Evolutionary conservation across 1,139 yeast species (phyloP), one percentile per base, ranked within the genome.

Genomic region (Zhuliangozyma blackwelliae): DNA sequence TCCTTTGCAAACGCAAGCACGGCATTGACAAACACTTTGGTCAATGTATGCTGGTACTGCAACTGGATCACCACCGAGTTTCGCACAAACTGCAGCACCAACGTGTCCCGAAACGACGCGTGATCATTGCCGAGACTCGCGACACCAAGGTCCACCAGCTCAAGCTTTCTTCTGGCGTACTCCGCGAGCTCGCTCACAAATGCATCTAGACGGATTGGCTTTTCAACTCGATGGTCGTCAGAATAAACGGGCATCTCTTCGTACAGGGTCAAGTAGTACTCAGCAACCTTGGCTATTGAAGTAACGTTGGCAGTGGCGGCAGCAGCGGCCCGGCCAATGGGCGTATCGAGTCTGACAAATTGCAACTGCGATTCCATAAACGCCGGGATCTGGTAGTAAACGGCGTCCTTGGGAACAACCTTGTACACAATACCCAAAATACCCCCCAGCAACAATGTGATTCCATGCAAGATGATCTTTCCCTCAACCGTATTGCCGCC

Each of bases 301-400:
- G 50, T 41, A 8, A 35, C 27, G 7, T 32, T 28, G 10, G 11
- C 10, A 16, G 16, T 16, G 4, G 16, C 4, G 16, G 16, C 16
- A 16, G 16, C 3, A 27, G 16, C 9, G 30, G 28, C 8, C 19
- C 5, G 5, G 8, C 32, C 35, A 11, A 45, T 34, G 7, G 43
- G 39, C 5, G 29, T 31, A 4, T 34, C 36, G 8, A 48, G 36
- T 31, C 43, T 36, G 10, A 48, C 37, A 40, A 61, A 59, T 11
- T 50, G 61, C 13, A 66, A 39, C 25, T 49, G 47, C 25, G 52
- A 51, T 12, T 57, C 61, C 25, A 50, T 46, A 37, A 53, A 54
- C 5, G 67, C 62, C 13, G 52, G 42, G 12, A 61, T 61, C 21
- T 56, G 52, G 42, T 64, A 65, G 35, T 58, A 54, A 12, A 66